Evolutionary conservation across 2,329 filamentous ascomycete genomes (phyloP).

Genomic region (Colletotrichum sp.): DNA sequence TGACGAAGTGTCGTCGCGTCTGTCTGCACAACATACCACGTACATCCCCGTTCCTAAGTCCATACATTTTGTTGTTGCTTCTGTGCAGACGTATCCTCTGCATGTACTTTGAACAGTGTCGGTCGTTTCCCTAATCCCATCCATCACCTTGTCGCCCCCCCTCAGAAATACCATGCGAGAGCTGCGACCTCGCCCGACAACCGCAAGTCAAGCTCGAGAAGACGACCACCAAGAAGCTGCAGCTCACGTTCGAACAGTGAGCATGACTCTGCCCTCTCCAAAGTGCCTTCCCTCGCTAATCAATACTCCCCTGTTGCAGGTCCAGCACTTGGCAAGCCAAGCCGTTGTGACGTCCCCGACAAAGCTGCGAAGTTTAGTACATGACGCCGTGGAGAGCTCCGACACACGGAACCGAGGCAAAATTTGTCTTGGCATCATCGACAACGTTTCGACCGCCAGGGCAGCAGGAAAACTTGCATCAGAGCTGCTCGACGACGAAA

Average conservation of each 20-base stretch:
- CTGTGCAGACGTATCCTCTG: neutral
- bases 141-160: accelerated
- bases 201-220: neutral
- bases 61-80: no score
- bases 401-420: no score
- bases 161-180: neutral
- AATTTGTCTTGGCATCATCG: neutral
- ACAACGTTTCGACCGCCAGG: accelerated
- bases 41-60: neutral
- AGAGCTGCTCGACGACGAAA: neutral
- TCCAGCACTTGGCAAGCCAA: neutral
- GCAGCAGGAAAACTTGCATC: neutral
- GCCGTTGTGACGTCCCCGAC: neutral
- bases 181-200: neutral
- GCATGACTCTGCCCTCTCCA: neutral
- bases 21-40: neutral
- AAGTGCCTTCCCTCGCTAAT: neutral
- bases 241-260: accelerated
- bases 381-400: accelerated
- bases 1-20: neutral
- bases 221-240: neutral
- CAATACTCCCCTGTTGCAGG: accelerated
- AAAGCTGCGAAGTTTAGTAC: accelerated
- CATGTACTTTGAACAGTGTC: neutral
- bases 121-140: neutral